phyloP scores from a whole-genome alignment of 2,329 filamentous ascomycete species.

The Sporothrix curviconia region DNA sequence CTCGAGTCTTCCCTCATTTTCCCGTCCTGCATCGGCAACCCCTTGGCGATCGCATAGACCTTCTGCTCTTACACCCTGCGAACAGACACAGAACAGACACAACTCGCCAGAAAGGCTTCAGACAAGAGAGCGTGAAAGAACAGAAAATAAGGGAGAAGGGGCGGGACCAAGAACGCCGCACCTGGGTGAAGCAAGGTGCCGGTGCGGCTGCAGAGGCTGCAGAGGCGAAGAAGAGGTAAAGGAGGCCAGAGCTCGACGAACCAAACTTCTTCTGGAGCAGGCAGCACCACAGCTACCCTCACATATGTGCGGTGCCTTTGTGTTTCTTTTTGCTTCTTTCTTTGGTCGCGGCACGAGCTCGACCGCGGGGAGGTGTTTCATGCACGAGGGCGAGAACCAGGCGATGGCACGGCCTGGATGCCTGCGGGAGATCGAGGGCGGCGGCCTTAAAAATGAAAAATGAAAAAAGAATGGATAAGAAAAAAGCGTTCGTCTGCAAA shows the following conservation, averaged over 20 bases:
- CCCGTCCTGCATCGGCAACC: not conserved
- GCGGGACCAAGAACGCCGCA: not conserved
- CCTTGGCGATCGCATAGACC: not conserved
- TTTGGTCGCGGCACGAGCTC: not conserved
- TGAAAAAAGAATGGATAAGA: too few species aligned
- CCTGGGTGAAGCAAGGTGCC: not conserved
- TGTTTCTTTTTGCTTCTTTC: not conserved
- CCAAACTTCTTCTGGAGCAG: not conserved
- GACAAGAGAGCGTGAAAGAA: not conserved
- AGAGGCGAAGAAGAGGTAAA: too few species aligned
- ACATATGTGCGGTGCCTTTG: too few species aligned
- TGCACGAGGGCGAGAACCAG: not conserved
- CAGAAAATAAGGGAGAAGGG: not conserved
- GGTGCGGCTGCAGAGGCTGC: too few species aligned
- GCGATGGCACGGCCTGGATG: not conserved
- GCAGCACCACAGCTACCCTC: too few species aligned
- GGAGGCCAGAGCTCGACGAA: constrained; percentile 6
- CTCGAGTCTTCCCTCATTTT: constrained; percentile 3
- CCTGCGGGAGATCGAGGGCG: too few species aligned
- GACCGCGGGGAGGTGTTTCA: not conserved
- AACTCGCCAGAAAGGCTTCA: not conserved
- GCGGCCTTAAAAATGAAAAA: too few species aligned
- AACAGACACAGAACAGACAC: not conserved
- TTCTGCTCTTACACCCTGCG: not conserved
- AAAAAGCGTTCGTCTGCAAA: too few species aligned